Evolutionary conservation across 306 rosid species (phyloP).

Genomic region (Quercus glauca): DNA sequence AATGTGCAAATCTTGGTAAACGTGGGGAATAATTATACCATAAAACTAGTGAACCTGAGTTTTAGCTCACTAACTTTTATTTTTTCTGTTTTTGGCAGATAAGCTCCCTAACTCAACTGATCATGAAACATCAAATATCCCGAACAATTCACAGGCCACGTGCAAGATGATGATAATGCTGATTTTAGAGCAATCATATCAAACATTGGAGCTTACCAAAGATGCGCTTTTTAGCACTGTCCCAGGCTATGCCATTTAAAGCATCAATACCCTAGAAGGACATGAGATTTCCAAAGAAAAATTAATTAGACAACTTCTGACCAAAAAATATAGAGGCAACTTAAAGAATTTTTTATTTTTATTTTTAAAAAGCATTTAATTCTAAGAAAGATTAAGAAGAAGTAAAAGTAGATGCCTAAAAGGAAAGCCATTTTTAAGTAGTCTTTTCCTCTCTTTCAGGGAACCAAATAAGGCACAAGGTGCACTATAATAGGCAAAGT

Average conservation of each 20-base stretch:
- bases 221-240: constrained; percentile 45
- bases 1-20: neutral
- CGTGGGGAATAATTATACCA: neutral
- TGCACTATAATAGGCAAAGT: neutral
- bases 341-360: neutral
- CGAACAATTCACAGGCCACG: neutral
- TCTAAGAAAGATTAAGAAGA: neutral
- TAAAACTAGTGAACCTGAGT: neutral
- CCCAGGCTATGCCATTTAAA: constrained; percentile 98
- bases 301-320: neutral
- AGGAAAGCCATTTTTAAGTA: neutral
- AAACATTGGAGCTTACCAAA: constrained; percentile 51
- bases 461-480: neutral
- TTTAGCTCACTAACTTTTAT: too few relatives aligned
- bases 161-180: neutral
- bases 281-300: constrained; percentile 3
- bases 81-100: too few relatives aligned
- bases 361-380: neutral
- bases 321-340: neutral
- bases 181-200: neutral
- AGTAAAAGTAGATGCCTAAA: neutral
- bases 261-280: constrained; percentile 55
- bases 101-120: neutral
- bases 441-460: neutral
- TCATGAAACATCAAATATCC: neutral